Conservation (phyloP, 169 alveolate species). For the Plasmodium berghei region DNA sequence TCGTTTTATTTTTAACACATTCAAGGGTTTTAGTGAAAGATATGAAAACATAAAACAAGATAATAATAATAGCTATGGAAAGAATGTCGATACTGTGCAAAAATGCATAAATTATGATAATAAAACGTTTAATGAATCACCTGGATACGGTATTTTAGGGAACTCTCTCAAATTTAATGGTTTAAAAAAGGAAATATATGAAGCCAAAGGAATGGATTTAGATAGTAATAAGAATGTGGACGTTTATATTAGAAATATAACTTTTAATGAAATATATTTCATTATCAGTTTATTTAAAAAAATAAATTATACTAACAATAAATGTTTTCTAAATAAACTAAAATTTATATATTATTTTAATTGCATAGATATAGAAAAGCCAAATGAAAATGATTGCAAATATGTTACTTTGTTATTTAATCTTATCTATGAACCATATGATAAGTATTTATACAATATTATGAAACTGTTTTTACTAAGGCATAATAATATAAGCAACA, state of each 20-base stretch:
- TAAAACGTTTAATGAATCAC: too few relatives aligned
- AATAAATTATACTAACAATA: slow-evolving; percentile 1
- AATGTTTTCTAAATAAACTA: slow-evolving; percentile 28
- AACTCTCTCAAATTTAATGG: too few relatives aligned
- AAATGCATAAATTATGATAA: too few relatives aligned
- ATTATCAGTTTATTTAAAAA: slow-evolving; percentile 22
- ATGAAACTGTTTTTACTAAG: slow-evolving; percentile 22
- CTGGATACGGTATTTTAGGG: too few relatives aligned
- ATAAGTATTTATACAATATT: slow-evolving; percentile 25
- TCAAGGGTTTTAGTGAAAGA: too few relatives aligned
- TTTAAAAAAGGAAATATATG: too few relatives aligned
- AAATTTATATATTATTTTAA: slow-evolving; percentile 64
- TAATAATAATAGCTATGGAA: too few relatives aligned
- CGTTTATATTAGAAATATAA: background rate
- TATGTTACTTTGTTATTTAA: slow-evolving; percentile 50
- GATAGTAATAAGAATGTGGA: background rate
- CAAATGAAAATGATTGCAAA: slow-evolving; percentile 40
- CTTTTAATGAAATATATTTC: slow-evolving; percentile 23
- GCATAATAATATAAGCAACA: slow-evolving; percentile 16
- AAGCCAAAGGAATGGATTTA: background rate
- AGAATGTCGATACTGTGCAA: too few relatives aligned
- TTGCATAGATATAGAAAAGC: slow-evolving; percentile 26
- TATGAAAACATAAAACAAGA: too few relatives aligned
- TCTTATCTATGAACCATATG: slow-evolving; percentile 16
- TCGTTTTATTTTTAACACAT: background rate